Evolutionary conservation across 2,329 filamentous ascomycete genomes (phyloP), one percentile per base, ranked within the genome.

Genomic region (Didymellaceae sp.): DNA sequence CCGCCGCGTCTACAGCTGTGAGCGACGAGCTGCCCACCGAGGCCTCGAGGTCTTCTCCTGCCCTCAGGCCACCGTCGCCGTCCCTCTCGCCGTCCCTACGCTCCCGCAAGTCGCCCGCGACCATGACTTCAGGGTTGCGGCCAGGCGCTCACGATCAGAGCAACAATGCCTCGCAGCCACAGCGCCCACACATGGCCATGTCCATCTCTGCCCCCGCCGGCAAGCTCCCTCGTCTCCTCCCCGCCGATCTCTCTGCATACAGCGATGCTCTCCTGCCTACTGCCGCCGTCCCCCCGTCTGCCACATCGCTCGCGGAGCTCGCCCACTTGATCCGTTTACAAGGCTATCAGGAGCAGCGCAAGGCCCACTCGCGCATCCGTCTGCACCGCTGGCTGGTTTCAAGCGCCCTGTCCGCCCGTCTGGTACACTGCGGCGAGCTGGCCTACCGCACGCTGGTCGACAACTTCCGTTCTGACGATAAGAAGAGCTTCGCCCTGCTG

Each of bases 341-440:
- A 69, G 88, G 86, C 65, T 91, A 91, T 71, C 89, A 93, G 74
- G 87, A 90, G 79, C 87, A 88, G 78, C 89, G 90, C 79, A 85
- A 88, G 75, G 80, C 83, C 58, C 86, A 87, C 67, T 88, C 86
- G 35, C 82, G 89, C 60, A 79, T 88, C 58, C 86, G 88, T 49
- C 80, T 94, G 44, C 88, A 91, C 70, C 82, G 87, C 66, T 89
- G 84, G 67, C 78, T 92, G 54, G 83, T 92, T 44, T 89, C 87
- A 16, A 89, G 87, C 33, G 88, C 88, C 30, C 78, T 91, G 52
- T 90, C 86, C 58, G 85, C 87, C 53, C 87, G 90, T 48, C 78
- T 93, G 67, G 86, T 86, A 62, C 84, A 88, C 59, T 90, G 86
- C 63, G 87, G 88, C 58, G 87, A 90, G 71, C 83, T 88, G 52